phyloP scores from a whole-genome alignment of 352 stramenopile genomes.

The Phytophthora cajani region DNA sequence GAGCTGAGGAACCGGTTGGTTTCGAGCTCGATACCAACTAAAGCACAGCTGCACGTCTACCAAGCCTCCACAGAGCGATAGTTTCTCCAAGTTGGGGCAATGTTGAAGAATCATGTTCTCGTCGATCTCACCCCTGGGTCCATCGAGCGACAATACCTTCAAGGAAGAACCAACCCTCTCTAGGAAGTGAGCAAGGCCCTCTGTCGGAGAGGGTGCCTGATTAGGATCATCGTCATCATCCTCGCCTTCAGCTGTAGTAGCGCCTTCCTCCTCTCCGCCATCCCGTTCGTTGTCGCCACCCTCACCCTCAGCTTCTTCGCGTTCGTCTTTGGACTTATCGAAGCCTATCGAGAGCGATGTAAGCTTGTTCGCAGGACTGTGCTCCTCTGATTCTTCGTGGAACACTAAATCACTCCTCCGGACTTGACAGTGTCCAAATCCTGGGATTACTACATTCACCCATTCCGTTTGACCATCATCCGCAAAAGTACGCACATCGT shows the following conservation, averaged over 20 bases:
- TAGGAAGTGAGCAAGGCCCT: not conserved
- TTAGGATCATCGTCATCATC: not conserved
- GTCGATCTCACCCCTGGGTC: not conserved
- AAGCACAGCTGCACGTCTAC: not conserved
- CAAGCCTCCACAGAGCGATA: not conserved
- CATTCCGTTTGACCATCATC: not conserved
- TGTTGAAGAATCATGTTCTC: not conserved
- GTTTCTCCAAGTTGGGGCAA: not conserved
- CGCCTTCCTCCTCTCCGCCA: not conserved
- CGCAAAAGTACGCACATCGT: not conserved
- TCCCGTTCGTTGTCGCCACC: not conserved
- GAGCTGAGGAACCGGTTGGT: not conserved
- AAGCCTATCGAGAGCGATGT: not conserved
- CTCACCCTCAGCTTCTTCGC: not conserved
- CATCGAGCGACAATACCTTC: not conserved
- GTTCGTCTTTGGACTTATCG: not conserved
- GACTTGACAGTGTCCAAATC: slow-evolving; percentile 2
- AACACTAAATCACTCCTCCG: not conserved
- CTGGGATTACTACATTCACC: not conserved
- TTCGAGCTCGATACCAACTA: not conserved
- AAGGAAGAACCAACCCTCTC: not conserved
- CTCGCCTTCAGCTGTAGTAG: not conserved
- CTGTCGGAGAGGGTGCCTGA: not conserved
- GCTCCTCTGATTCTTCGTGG: not conserved
- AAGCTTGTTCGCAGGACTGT: not conserved